phyloP scores from a whole-genome alignment of 2,329 filamentous ascomycete genomes.

The Ascochyta clinopodiicola region DNA sequence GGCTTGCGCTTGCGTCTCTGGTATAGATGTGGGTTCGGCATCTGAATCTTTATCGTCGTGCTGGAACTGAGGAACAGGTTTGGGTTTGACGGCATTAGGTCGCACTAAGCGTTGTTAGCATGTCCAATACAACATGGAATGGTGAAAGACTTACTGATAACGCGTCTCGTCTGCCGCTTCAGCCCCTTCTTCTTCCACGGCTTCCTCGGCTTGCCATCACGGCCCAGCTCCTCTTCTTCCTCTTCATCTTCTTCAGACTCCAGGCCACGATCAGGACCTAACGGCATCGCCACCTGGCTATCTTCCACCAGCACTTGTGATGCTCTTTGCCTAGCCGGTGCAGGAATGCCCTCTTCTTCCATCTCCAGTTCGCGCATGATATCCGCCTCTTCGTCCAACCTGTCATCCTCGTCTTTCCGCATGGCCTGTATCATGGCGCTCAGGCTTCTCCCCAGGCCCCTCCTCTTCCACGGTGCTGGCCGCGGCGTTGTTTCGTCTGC shows the following conservation, averaged over 20 bases:
- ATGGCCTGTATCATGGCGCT: slow-evolving; percentile 77
- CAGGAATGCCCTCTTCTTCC: slow-evolving; percentile 40
- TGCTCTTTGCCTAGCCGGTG: slow-evolving; percentile 34
- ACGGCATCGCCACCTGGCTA: slow-evolving; percentile 52
- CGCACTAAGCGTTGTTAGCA: slow-evolving; percentile 46
- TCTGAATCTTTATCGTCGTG: slow-evolving; percentile 39
- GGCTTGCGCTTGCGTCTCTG: slow-evolving; percentile 34
- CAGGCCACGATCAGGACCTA: slow-evolving; percentile 53
- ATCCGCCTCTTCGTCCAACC: slow-evolving; percentile 75
- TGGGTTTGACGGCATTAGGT: slow-evolving; percentile 49
- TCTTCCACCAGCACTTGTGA: slow-evolving; percentile 50
- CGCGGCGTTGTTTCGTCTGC: slow-evolving; percentile 50
- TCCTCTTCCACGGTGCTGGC: slow-evolving; percentile 52
- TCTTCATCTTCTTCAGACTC: slow-evolving; percentile 68
- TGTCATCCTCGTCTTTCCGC: slow-evolving; percentile 60
- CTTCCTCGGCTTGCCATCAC: slow-evolving; percentile 65
- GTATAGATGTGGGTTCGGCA: slow-evolving; percentile 51
- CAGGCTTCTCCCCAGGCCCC: slow-evolving; percentile 67
- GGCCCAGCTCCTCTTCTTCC: slow-evolving; percentile 51
- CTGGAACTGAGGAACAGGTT: slow-evolving; percentile 47
- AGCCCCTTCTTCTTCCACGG: slow-evolving; percentile 83
- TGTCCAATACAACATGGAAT: not conserved
- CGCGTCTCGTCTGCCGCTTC: slow-evolving; percentile 75
- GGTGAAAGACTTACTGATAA: slow-evolving; percentile 58
- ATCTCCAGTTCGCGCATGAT: slow-evolving; percentile 74